Percentiles rank a stretch among this genome's conserved stretches.
Conservation (phyloP, 2,329 filamentous ascomycete genomes). For the Phaeosphaeria sp. region DNA sequence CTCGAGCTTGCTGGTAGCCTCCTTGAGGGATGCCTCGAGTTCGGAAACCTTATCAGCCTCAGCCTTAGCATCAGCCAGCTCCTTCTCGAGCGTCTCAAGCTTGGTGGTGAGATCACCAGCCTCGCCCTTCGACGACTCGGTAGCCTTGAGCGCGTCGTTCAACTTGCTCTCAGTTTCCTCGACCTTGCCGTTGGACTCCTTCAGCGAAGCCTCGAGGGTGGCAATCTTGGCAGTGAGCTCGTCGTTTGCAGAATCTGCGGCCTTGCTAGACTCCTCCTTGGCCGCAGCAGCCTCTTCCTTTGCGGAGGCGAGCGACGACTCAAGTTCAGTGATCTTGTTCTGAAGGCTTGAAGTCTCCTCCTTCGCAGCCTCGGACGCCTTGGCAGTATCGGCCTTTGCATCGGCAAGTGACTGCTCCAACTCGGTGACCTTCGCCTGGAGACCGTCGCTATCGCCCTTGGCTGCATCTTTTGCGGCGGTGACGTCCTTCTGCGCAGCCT, state of each 20-base stretch:
- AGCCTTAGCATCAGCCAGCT: constrained; percentile 26
- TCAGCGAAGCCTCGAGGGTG: constrained; percentile 26
- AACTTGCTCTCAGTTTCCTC: constrained; percentile 22
- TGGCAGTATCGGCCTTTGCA: constrained; percentile 12
- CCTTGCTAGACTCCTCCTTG: constrained; percentile 25
- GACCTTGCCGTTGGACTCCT: constrained; percentile 19
- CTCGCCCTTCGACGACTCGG: constrained; percentile 19
- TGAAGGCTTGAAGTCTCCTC: constrained; percentile 19
- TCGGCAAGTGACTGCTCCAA: constrained; percentile 7
- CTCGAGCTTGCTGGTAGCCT: constrained; percentile 24
- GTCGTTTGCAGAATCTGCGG: constrained; percentile 23
- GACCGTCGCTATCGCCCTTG: constrained; percentile 16
- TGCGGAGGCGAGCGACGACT: constrained; percentile 18
- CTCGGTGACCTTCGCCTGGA: constrained; percentile 15
- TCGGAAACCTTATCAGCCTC: constrained; percentile 35
- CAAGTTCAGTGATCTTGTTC: constrained; percentile 25
- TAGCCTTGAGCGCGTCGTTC: constrained; percentile 19
- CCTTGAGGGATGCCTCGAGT: constrained; percentile 29
- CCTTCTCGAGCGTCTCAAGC: constrained; percentile 20
- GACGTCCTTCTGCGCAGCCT: constrained; percentile 17
- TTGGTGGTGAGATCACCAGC: constrained; percentile 13
- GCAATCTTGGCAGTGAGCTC: constrained; percentile 22
- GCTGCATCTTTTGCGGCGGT: constrained; percentile 17
- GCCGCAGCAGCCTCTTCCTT: constrained; percentile 19
- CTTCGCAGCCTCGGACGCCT: constrained; percentile 23